phyloP scores from a whole-genome alignment of 805 yeast species.

The Saccharomycopsis fodiens region DNA sequence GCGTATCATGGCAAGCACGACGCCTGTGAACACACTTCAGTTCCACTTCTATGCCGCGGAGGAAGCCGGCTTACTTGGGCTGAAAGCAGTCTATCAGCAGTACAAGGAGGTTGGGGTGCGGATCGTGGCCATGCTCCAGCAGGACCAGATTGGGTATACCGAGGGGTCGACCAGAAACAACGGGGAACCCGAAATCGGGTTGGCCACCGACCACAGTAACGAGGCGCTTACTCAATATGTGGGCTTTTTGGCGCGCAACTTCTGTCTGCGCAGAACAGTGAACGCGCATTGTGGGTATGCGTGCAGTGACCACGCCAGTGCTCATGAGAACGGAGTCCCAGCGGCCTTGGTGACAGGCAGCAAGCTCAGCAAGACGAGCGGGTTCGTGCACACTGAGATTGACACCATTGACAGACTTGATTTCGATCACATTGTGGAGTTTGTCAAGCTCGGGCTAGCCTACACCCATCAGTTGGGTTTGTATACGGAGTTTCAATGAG shows the following conservation, averaged over 20 bases:
- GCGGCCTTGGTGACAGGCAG: constrained; percentile 78
- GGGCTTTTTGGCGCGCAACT: constrained; percentile 46
- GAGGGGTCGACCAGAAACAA: constrained; percentile 36
- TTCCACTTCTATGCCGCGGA: constrained; percentile 96
- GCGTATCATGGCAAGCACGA: constrained; percentile 40
- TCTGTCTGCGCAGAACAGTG: constrained; percentile 46
- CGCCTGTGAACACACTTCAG: constrained; percentile 68
- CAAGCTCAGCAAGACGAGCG: constrained; percentile 53
- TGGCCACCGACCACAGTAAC: constrained; percentile 65
- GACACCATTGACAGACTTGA: constrained; percentile 81
- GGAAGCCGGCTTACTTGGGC: constrained; percentile 87
- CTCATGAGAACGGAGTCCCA: constrained; percentile 76
- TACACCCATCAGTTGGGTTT: constrained; percentile 61
- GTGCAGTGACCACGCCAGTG: constrained; percentile 90
- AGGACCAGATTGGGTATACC: constrained; percentile 88
- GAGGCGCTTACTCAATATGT: constrained; percentile 49
- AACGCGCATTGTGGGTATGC: constrained; percentile 87
- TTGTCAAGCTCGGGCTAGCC: constrained; percentile 69
- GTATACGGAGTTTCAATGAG: constrained; percentile 22
- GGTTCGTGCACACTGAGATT: constrained; percentile 64
- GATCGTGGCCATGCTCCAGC: constrained; percentile 83
- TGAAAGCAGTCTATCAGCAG: constrained; percentile 62
- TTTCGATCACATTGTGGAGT: constrained; percentile 73
- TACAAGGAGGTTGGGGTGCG: constrained; percentile 39
- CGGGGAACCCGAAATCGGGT: constrained; percentile 65